Evolutionary conservation across 768 basidiomycete genomes (phyloP).

Genomic region (Coprinopsis strossmayeri): DNA sequence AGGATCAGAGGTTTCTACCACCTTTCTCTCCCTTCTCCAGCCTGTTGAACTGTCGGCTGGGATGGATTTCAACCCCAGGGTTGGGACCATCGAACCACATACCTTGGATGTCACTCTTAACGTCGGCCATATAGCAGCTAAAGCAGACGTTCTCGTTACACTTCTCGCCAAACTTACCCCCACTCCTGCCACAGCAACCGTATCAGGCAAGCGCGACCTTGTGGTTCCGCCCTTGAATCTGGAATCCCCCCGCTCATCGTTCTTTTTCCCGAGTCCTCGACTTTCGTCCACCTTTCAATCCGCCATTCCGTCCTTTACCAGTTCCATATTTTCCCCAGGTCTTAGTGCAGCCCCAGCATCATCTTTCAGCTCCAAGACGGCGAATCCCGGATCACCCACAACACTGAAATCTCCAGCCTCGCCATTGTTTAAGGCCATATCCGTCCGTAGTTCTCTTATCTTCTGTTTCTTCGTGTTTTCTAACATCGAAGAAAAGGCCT

Average conservation of each 20-base stretch:
- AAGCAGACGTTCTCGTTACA: conserved; percentile 37
- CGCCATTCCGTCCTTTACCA: conserved; percentile 20
- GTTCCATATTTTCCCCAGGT: conserved; percentile 21
- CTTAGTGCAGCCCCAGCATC: conserved; percentile 13
- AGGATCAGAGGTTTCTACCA: conserved; percentile 18
- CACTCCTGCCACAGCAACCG: conserved; percentile 8
- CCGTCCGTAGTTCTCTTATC: conserved; percentile 28
- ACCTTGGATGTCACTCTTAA: conserved; percentile 42
- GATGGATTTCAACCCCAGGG: conserved; percentile 52
- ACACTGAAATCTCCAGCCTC: conserved; percentile 23
- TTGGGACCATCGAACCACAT: conserved; percentile 44
- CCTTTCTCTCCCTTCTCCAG: conserved; percentile 43
- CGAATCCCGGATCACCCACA: conserved; percentile 18
- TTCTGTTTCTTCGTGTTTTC: conserved; percentile 1
- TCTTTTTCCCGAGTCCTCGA: conserved; percentile 15
- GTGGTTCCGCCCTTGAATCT: conserved; percentile 8
- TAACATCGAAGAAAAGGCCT: conserved; percentile 27
- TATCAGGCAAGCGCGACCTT: conserved; percentile 5
- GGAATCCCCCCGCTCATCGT: conserved; percentile 14
- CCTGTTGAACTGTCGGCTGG: conserved; percentile 39
- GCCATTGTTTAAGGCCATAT: conserved; percentile 37
- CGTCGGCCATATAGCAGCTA: conserved; percentile 39
- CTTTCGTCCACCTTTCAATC: conserved; percentile 18
- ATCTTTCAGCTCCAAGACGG: conserved; percentile 11
- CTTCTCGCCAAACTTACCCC: conserved; percentile 22